Percentiles rank a stretch among this genome's conserved stretches.
Evolutionary conservation across 2,329 filamentous ascomycete species (phyloP).

Genomic region (Apiospora malaysiana): DNA sequence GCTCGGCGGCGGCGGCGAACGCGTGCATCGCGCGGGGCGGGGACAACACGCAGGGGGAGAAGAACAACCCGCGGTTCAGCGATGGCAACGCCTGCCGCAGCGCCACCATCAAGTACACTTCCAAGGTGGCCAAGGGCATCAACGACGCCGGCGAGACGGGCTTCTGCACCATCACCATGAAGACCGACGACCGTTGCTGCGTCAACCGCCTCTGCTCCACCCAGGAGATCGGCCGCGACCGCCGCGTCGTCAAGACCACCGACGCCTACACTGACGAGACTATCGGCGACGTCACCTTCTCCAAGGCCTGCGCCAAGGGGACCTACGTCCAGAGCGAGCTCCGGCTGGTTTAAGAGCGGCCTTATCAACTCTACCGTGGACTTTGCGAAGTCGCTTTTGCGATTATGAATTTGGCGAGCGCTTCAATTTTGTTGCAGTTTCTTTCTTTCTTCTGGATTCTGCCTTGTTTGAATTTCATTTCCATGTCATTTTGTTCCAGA

Average conservation of each 20-base stretch:
- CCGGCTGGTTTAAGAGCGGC: background rate
- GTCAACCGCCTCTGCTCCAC: background rate
- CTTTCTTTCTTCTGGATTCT: background rate
- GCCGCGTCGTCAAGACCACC: background rate
- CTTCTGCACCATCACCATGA: conserved; percentile 6
- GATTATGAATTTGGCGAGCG: background rate
- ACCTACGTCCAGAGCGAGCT: background rate
- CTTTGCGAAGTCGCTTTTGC: too few species aligned
- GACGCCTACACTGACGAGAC: background rate
- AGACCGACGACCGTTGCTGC: background rate
- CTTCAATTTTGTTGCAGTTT: background rate
- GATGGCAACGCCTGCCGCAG: background rate
- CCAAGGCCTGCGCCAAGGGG: background rate
- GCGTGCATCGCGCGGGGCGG: background rate
- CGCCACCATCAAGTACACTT: background rate
- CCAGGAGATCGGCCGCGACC: background rate
- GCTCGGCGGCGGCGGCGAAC: background rate
- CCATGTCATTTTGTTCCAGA: too few species aligned
- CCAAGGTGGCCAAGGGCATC: background rate
- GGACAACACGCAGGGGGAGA: background rate
- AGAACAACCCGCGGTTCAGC: background rate
- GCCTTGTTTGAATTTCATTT: background rate
- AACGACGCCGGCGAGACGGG: background rate
- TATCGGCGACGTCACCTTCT: background rate
- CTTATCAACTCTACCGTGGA: too few species aligned